These are phyloP conservation scores for Pisolithus orientalis DNA, from an alignment of 768 basidiomycete genomes.

Conservation along the genomic window DNA sequence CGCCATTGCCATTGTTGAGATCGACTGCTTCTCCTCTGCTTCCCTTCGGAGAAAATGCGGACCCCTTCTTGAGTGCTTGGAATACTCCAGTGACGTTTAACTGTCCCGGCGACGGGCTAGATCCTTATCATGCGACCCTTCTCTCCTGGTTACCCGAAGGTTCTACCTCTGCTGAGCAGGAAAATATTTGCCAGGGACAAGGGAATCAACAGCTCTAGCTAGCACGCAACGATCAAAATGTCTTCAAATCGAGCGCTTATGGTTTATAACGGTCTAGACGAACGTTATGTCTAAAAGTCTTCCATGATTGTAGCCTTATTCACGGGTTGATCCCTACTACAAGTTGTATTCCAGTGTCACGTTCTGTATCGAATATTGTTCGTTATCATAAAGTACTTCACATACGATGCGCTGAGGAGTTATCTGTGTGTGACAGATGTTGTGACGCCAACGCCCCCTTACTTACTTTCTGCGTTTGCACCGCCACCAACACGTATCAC, in stretches of 20 bases:
- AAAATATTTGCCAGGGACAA: background rate
- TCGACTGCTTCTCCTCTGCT: background rate
- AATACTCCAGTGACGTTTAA: background rate
- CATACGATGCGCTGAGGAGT: too few species aligned
- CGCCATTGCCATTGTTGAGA: background rate
- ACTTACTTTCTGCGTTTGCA: too few species aligned
- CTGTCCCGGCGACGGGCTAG: background rate
- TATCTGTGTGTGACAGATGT: background rate
- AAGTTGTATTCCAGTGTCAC: too few species aligned
- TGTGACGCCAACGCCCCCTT: background rate
- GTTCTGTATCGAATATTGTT: too few species aligned
- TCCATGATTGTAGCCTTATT: too few species aligned
- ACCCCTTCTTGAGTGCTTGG: background rate
- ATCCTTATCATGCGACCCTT: background rate
- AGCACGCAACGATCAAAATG: too few species aligned
- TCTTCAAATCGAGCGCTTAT: too few species aligned
- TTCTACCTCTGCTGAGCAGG: background rate
- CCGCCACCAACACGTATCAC: too few species aligned
- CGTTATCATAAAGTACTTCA: too few species aligned
- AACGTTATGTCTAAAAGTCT: too few species aligned
- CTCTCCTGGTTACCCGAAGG: background rate
- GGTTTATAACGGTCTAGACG: too few species aligned
- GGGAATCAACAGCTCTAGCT: background rate
- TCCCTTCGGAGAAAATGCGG: background rate
- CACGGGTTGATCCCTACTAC: too few species aligned